phyloP scores from a whole-genome alignment of 495 filamentous ascomycete genomes.

The Neurospora africana region DNA sequence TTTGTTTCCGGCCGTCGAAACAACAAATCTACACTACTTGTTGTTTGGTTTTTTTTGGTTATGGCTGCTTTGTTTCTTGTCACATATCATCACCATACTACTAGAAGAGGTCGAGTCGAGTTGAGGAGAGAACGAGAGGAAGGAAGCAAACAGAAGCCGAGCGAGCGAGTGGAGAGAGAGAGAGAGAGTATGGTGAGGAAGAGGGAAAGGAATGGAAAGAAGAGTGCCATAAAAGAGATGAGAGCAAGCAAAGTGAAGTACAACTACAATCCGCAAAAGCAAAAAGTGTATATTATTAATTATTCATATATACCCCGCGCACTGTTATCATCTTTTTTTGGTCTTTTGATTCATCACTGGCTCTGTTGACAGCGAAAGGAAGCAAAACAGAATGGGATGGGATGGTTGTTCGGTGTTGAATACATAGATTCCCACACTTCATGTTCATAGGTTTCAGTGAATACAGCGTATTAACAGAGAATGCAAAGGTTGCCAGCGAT shows the following conservation, averaged over 20 bases:
- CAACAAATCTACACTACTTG: not conserved
- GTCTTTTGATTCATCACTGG: not conserved
- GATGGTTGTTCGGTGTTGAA: not conserved
- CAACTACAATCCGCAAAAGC: not conserved
- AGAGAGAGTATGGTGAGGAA: not conserved
- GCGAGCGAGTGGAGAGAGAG: not conserved
- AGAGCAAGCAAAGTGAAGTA: not conserved
- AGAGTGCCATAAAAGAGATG: not conserved
- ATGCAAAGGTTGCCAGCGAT: no score
- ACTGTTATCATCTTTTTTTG: not conserved
- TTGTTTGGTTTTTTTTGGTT: not conserved
- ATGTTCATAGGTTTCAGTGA: no score
- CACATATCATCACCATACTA: not conserved
- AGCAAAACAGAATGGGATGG: not conserved
- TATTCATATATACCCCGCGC: not conserved
- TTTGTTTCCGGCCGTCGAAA: not conserved
- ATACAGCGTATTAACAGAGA: no score
- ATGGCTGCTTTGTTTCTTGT: not conserved
- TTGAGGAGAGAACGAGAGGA: not conserved
- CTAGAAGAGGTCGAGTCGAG: not conserved
- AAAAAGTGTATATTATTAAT: not conserved
- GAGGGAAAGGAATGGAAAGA: not conserved
- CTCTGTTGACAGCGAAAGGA: not conserved
- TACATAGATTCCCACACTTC: not conserved
- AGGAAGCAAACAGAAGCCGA: not conserved